These are phyloP conservation scores for Rubia yunnanensis DNA, from an alignment of 257 asterid species.

Conservation along the genomic window DNA sequence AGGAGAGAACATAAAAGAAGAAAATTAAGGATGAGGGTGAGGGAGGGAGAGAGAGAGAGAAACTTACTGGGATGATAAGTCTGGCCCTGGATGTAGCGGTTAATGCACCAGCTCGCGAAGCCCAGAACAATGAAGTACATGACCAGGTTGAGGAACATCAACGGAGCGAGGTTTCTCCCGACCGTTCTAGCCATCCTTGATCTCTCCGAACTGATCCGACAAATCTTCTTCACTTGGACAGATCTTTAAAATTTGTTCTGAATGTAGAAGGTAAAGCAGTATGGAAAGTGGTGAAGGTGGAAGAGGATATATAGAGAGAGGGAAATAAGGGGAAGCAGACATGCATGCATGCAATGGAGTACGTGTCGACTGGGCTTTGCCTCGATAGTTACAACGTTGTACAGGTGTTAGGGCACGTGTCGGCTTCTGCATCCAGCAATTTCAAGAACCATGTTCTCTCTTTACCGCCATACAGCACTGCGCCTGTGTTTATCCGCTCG, in stretches of 20 bases:
- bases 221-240: not conserved
- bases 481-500: not conserved
- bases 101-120: slow-evolving; percentile 84
- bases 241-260: not conserved
- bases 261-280: not conserved
- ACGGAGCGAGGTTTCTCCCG: slow-evolving; percentile 64
- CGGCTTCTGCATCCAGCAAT: not conserved
- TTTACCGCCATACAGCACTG: not conserved
- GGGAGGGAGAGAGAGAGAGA: not conserved
- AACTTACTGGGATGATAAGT: slow-evolving; percentile 75
- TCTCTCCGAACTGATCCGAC: not conserved
- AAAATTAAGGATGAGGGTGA: not conserved
- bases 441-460: not conserved
- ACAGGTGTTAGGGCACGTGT: slow-evolving; percentile 33
- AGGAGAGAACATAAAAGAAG: no score
- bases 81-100: slow-evolving; percentile 64
- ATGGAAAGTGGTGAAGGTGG: not conserved
- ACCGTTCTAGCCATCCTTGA: slow-evolving; percentile 58
- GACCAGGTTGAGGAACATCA: slow-evolving; percentile 59
- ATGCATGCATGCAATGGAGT: not conserved
- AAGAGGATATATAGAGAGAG: not conserved
- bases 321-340: not conserved
- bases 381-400: slow-evolving; percentile 2
- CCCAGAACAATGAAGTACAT: slow-evolving; percentile 70
- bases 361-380: slow-evolving; percentile 17